Base-by-base conservation (phyloP, 805 yeast genomes). In the Scheffersomyces ergatensis region DNA sequence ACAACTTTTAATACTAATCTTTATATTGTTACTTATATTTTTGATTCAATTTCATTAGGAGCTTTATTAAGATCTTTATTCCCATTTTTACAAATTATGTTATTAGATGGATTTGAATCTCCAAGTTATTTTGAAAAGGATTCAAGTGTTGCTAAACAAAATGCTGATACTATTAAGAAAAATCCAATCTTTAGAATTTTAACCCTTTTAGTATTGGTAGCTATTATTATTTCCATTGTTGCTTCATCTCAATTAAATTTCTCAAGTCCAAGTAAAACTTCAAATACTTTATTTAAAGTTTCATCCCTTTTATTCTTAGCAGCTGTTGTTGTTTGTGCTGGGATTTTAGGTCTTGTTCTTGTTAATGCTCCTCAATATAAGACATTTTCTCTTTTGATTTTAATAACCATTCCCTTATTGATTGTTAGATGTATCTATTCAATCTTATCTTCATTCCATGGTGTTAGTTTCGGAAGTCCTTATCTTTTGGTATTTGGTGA, bases 41-140 rank as follows among this genome's bases (percentile, higher is more conserved):
- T 49, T 26, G 51, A 49, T 27, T 36, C 47, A 13, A 42, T 46
- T 17, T 44, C 49, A 34, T 34, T 48, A 13, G 52, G 50, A n/a
- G n/a, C 46, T 14, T 26, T 49, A 4, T 42, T 49, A 12, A 42
- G 37, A 26, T 30, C 37, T 19, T 21, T 47, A 18, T 30, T 39
- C n/a, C 47, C 50, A 12, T 34, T 47, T 14, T 37, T 40, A 9
- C 39, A 42, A 30, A 31, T 35, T 17, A 42, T 42, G 40, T 20
- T 38, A n/a, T 5, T n/a, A 19, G 18, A 29, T 33, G 38, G 31
- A 7, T 19, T 27, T 32, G 32, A 18, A 18, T n/a, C 24, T 18
- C 31, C 25, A 14, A 21, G 29, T 4, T 15, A 19, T 15, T 20
- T 18, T 15, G 25, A 36, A 11, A 24, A 18, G 15, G 19, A 14